phyloP scores from a whole-genome alignment of 2,329 filamentous ascomycete species.

The Fusarium tricinctum region DNA sequence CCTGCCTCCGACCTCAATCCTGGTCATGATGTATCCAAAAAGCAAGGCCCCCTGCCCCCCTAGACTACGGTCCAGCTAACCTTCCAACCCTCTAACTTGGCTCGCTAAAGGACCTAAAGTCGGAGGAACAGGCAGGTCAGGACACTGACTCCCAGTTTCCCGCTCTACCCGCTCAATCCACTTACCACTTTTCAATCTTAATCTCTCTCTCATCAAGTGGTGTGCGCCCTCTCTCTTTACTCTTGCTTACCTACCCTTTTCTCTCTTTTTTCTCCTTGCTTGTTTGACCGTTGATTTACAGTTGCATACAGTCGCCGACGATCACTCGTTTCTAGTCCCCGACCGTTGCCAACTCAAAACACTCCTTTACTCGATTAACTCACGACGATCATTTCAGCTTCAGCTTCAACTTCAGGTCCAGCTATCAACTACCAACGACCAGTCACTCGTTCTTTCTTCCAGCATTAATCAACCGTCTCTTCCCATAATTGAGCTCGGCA shows the following conservation, averaged over 20 bases:
- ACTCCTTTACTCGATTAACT: slow-evolving; percentile 21
- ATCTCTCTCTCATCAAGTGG: slow-evolving; percentile 26
- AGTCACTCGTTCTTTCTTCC: slow-evolving; percentile 25
- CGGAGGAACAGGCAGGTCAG: not conserved
- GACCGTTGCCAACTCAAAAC: slow-evolving; percentile 21
- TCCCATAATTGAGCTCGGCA: not conserved
- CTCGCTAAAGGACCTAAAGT: not conserved
- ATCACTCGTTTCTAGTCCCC: slow-evolving; percentile 45
- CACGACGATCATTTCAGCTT: slow-evolving; percentile 38
- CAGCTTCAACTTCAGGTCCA: slow-evolving; percentile 16
- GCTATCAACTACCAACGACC: slow-evolving; percentile 7
- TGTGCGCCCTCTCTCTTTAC: slow-evolving; percentile 32
- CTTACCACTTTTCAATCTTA: not conserved
- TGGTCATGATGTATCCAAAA: slow-evolving; percentile 15
- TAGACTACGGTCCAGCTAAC: not conserved
- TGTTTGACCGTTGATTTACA: slow-evolving; percentile 35
- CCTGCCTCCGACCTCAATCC: not conserved
- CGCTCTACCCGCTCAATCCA: slow-evolving; percentile 30
- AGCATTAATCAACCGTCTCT: not conserved
- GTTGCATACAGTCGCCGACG: slow-evolving; percentile 41
- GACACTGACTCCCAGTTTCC: slow-evolving; percentile 4
- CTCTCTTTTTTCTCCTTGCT: slow-evolving; percentile 32
- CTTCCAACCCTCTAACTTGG: not conserved
- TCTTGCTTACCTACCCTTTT: not conserved
- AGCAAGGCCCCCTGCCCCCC: too few species aligned